These are phyloP conservation scores for Salix udensis DNA, from an alignment of 345 rosid species.

Conservation along the genomic window DNA sequence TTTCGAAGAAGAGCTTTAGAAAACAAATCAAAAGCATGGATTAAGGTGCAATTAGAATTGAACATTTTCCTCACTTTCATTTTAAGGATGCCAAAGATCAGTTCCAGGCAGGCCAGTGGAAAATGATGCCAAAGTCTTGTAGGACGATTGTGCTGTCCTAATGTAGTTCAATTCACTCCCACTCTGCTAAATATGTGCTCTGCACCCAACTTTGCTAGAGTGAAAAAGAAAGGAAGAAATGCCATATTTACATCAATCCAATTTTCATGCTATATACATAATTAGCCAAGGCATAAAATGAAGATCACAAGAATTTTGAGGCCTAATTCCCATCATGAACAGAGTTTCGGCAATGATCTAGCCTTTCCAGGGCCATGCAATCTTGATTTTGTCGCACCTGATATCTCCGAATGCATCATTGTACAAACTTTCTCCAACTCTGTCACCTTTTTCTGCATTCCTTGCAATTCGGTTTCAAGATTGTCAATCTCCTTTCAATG, in stretches of 20 bases:
- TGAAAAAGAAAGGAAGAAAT: neutral
- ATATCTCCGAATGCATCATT: constrained; percentile 25
- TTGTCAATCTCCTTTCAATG: constrained; percentile 15
- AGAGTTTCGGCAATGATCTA: constrained; percentile 34
- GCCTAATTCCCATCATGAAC: constrained; percentile 25
- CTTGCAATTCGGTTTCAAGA: constrained; percentile 17
- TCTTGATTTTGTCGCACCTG: constrained; percentile 21
- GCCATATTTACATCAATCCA: constrained; percentile 7
- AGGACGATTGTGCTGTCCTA: neutral
- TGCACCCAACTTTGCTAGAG: neutral
- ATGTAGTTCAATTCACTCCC: neutral
- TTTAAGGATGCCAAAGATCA: neutral
- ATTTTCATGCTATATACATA: neutral
- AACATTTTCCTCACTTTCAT: neutral
- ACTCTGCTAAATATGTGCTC: neutral
- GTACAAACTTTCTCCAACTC: constrained; percentile 27
- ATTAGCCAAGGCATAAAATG: neutral
- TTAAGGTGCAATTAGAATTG: neutral
- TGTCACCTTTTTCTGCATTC: constrained; percentile 20
- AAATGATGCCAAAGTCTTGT: neutral
- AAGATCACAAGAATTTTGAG: neutral
- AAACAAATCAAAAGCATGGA: neutral
- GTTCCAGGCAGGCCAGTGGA: neutral
- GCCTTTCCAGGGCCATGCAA: constrained; percentile 18
- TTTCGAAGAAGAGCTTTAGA: neutral